These are phyloP conservation scores for Aspergillus incahuasiensis DNA, from an alignment of 495 filamentous ascomycete species.

Conservation along the genomic window DNA sequence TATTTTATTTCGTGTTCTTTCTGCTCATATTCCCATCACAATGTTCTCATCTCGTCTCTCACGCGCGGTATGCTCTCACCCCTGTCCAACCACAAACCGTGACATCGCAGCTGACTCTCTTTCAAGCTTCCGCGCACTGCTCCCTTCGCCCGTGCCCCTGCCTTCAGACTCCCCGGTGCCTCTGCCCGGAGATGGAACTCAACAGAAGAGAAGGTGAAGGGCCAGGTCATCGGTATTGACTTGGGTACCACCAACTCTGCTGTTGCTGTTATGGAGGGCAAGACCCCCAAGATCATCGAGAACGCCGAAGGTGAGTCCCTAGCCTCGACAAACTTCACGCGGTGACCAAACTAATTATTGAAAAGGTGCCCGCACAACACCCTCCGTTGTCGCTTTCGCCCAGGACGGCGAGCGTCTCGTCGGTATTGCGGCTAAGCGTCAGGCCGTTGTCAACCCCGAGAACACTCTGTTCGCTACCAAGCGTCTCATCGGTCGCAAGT, in stretches of 20 bases:
- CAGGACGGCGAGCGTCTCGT: conserved; percentile 96
- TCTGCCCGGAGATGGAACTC: conserved; percentile 75
- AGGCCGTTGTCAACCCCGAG: conserved; percentile 98
- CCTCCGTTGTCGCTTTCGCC: conserved; percentile 94
- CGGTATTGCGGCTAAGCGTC: conserved; percentile 97
- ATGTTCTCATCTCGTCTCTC: conserved; percentile 55
- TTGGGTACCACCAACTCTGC: conserved; percentile 99
- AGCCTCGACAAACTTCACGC: background rate
- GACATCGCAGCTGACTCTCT: conserved; percentile 20
- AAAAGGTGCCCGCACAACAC: conserved; percentile 88
- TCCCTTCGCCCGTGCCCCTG: conserved; percentile 47
- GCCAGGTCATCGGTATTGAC: conserved; percentile 97
- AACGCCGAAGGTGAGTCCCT: conserved; percentile 77
- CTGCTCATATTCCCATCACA: conserved; percentile 28
- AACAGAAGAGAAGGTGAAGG: conserved; percentile 87
- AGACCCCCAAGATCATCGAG: conserved; percentile 91
- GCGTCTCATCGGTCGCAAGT: conserved; percentile 98
- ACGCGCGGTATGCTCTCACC: conserved; percentile 61
- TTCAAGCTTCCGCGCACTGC: conserved; percentile 41
- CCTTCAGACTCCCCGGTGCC: conserved; percentile 50
- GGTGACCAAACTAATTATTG: background rate
- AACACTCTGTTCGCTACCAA: conserved; percentile 99
- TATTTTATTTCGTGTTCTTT: conserved; percentile 26
- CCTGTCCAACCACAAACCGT: conserved; percentile 17
- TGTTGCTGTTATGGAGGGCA: conserved; percentile 96